Conservation (phyloP, 2,329 filamentous ascomycete species). For the Diaporthe helianthi region DNA sequence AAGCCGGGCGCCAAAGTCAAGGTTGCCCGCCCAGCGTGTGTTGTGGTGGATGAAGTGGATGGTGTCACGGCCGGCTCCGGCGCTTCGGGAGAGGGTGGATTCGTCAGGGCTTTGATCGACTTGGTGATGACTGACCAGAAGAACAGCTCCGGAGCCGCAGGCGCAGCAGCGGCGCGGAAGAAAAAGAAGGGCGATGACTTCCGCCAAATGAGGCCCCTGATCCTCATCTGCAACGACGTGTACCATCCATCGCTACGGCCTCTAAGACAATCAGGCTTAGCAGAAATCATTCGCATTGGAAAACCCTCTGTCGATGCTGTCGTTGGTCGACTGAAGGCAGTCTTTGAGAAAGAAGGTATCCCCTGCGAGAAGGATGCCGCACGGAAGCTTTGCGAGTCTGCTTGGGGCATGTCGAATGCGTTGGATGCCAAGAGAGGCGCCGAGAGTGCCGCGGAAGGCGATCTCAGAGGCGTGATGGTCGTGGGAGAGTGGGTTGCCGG, state of each 20-base stretch:
- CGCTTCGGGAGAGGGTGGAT: conserved; percentile 84
- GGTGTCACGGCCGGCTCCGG: conserved; percentile 86
- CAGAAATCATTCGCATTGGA: conserved; percentile 90
- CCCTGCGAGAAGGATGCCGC: conserved; percentile 89
- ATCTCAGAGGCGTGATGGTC: conserved; percentile 84
- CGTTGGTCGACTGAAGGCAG: conserved; percentile 77
- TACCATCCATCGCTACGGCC: conserved; percentile 90
- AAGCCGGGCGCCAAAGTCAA: conserved; percentile 59
- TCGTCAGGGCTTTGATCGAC: conserved; percentile 93
- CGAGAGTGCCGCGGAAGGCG: conserved; percentile 72
- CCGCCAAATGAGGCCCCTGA: conserved; percentile 82
- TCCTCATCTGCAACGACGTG: conserved; percentile 96
- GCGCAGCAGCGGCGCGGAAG: conserved; percentile 45
- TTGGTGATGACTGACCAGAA: conserved; percentile 86
- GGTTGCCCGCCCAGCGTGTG: conserved; percentile 84
- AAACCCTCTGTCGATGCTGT: conserved; percentile 89
- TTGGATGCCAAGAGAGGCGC: conserved; percentile 73
- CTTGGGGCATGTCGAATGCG: conserved; percentile 80
- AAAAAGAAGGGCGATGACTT: conserved; percentile 88
- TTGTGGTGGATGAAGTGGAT: conserved; percentile 96
- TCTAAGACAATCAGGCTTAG: conserved; percentile 81
- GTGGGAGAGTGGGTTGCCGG: conserved; percentile 87
- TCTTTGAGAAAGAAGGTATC: conserved; percentile 91
- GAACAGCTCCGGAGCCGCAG: conserved; percentile 57
- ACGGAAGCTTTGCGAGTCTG: conserved; percentile 80